Evolutionary conservation across 805 yeast species (phyloP), one percentile per base, ranked within the genome.

Genomic region (Kuraishia ogatae): DNA sequence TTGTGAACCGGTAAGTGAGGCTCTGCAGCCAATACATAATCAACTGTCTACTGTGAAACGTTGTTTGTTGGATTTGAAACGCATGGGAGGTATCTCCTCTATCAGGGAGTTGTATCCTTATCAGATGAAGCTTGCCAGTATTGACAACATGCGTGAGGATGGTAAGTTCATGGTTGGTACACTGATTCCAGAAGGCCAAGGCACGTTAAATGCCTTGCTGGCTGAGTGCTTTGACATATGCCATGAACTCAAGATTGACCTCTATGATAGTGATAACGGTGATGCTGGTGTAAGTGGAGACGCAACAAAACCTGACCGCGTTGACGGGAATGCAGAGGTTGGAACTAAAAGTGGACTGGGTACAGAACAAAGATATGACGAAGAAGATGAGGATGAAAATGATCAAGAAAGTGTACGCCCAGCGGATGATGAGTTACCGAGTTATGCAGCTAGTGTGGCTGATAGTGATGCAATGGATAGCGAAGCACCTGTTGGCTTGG

Each of bases 121-220:
- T 67, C 98, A 94, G 71, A 82, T 94, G 83, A 94, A 94, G 71
- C 77, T 94, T 55, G 94, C 96, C 1, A 85, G 94, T 17, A 77
- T 94, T 57, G 99, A 94, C 68, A 88, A 91, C 64, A 66, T 87
- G 65, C 82, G 97, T 65, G 78, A 73, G 15, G 98, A 94, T 67
- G 99, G 99, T 7, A 93, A 89, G 73, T 94, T 94, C 64, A 83
- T 87, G 65, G 87, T 90, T 50, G 89, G 88, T 58, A 89, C 84
- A 53, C 88, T 89, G 59, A 87, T 94, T 49, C 99, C 99, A 1
- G 98, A 94, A 67, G 99, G 99, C 13, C 99, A 94, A 71, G 99
- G 97, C 5, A 83, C 96, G n/a, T 75, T 94, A 59, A 91, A 84
- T 68, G 96, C 96, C 0, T 72, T 93, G 56, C 74, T 93, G 53